These are phyloP conservation scores for Hypoxylon sp. DNA, from an alignment of 2,329 filamentous ascomycete species.

Conservation along the genomic window DNA sequence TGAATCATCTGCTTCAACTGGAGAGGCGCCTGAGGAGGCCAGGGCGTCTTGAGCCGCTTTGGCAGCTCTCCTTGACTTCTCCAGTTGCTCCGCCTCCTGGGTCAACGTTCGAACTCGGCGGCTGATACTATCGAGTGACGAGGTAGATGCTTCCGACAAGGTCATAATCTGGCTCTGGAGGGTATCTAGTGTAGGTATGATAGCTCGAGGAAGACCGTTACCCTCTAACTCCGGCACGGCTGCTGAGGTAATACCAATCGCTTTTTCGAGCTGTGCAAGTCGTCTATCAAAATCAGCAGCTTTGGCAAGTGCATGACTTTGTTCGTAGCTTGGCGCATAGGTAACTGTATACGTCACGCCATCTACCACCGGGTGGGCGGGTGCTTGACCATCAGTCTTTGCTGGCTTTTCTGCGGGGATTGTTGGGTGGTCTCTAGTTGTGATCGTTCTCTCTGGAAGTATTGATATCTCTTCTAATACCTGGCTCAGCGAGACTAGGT, in stretches of 20 bases:
- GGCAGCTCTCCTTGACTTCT: conserved; percentile 74
- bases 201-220: conserved; percentile 73
- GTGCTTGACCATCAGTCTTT: conserved; percentile 41
- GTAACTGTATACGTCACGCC: conserved; percentile 74
- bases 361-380: conserved; percentile 44
- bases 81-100: conserved; percentile 79
- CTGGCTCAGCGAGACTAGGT: conserved; percentile 78
- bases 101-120: conserved; percentile 79
- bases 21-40: conserved; percentile 61
- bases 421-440: conserved; percentile 45
- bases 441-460: conserved; percentile 50
- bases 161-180: conserved; percentile 86
- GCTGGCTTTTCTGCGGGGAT: conserved; percentile 49
- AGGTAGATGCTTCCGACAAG: conserved; percentile 79
- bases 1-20: conserved; percentile 64
- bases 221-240: conserved; percentile 74
- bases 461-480: conserved; percentile 76
- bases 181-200: conserved; percentile 85
- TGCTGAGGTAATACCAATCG: conserved; percentile 82
- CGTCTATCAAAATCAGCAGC: conserved; percentile 90
- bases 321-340: conserved; percentile 75
- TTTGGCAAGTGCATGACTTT: conserved; percentile 80
- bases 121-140: conserved; percentile 80
- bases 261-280: conserved; percentile 82
- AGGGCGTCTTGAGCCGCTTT: conserved; percentile 74